These are phyloP conservation scores for Podospora tetraspora DNA, from an alignment of 495 filamentous ascomycete genomes.

Conservation along the genomic window DNA sequence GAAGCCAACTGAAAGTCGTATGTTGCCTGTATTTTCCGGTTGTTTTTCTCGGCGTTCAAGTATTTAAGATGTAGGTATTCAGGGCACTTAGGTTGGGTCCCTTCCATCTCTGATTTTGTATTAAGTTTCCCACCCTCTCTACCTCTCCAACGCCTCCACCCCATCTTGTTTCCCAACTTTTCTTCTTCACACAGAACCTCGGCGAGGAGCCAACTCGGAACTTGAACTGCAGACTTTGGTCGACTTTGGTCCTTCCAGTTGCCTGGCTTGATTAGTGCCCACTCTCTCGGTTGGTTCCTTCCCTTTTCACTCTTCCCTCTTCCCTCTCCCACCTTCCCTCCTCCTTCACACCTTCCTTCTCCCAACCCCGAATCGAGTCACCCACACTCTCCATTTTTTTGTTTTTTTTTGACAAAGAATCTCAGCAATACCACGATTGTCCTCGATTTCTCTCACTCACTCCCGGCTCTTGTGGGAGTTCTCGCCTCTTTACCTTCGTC, in stretches of 20 bases:
- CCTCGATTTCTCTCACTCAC: background rate
- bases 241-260: too few species aligned
- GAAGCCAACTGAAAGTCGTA: background rate
- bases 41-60: background rate
- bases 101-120: background rate
- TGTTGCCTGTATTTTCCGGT: background rate
- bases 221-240: background rate
- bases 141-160: background rate
- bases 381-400: background rate
- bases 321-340: background rate
- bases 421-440: background rate
- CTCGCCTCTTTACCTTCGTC: background rate
- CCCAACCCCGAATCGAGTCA: background rate
- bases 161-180: background rate
- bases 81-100: background rate
- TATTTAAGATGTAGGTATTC: background rate
- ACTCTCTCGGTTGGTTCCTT: background rate
- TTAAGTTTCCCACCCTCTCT: background rate
- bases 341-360: background rate
- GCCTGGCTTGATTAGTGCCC: background rate
- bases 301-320: background rate
- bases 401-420: background rate
- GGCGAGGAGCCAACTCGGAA: background rate
- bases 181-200: background rate
- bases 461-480: background rate